Evolutionary conservation across 2,329 filamentous ascomycete genomes (phyloP), one percentile per base, ranked within the genome.

Genomic region (Claviceps sp.): DNA sequence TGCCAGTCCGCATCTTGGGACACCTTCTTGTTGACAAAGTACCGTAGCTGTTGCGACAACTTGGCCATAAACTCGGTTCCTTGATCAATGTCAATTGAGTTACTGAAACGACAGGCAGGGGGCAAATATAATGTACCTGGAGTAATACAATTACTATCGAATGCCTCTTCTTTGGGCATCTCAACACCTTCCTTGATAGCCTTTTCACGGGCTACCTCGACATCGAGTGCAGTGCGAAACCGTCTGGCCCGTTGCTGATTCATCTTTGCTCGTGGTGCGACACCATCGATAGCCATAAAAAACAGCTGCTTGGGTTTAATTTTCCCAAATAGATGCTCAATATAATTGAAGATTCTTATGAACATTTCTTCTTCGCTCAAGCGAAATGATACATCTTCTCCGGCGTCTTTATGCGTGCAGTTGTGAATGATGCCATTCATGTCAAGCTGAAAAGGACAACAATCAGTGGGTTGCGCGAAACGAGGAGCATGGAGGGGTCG

Each of bases 351-450:
- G 63, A 98, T 98, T 54, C 89, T 87, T 60, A 98, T 96, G 66
- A 98, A 98, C 93, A 98, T 98, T 69, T 96, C 88, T 67, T 98
- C 91, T 68, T 98, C 94, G 53, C 85, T 91, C 70, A 97, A 84
- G 52, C 93, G 89, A 63, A 94, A 94, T 1, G 88, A 89, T 4
- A 89, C 82, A 65, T 91, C 90, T 64, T 94, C 90, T 51, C 70
- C 70, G 24, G 88, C 85, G 70, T 98, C 91, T 64, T 93, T 95
- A 72, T 98, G 93, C 52, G 93, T 98, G 69, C 93, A 98, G 69
- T 98, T 98, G 71, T 98, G 91, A 63, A 98, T 98, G 67, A 98
- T 98, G 59, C 93, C 93, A 70, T 98, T 98, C 93, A 98, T 98
- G 64, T 94, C 88, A 61, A 94, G 76, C 81, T 85, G 66, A 26